Evolutionary conservation across 2,329 filamentous ascomycete genomes (phyloP).

Genomic region (Trichoderma sp.): DNA sequence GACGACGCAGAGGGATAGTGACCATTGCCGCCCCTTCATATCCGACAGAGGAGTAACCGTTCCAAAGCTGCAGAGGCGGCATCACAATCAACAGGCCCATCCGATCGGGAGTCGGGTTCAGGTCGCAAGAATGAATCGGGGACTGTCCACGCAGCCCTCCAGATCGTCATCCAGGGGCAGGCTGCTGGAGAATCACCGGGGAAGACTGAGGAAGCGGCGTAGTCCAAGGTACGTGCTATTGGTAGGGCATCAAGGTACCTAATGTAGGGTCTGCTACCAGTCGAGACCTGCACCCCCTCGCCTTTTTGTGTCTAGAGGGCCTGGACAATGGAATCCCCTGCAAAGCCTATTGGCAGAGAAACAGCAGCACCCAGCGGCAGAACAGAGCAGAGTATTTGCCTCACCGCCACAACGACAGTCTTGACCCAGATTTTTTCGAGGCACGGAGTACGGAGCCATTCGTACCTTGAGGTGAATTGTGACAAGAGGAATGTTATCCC

Average conservation of each 20-base stretch:
- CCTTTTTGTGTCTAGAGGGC: neutral
- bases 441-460: neutral
- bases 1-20: neutral
- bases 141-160: conserved; percentile 4
- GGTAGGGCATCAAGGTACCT: too few relatives aligned
- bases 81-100: neutral
- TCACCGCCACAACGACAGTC: conserved; percentile 37
- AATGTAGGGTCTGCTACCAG: neutral
- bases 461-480: conserved; percentile 46
- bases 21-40: conserved; percentile 1
- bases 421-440: conserved; percentile 43
- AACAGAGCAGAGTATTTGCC: conserved; percentile 24
- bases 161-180: conserved; percentile 24
- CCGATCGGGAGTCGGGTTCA: neutral
- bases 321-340: conserved; percentile 8
- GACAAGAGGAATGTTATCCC: conserved; percentile 1
- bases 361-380: neutral
- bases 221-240: too few relatives aligned
- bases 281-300: neutral
- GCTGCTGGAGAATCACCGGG: conserved; percentile 42
- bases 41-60: neutral
- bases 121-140: neutral
- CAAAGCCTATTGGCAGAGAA: conserved; percentile 2
- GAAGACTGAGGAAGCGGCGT: conserved; percentile 18
- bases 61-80: neutral